phyloP scores from a whole-genome alignment of 805 yeast species.

The Candida rishiriensis region DNA sequence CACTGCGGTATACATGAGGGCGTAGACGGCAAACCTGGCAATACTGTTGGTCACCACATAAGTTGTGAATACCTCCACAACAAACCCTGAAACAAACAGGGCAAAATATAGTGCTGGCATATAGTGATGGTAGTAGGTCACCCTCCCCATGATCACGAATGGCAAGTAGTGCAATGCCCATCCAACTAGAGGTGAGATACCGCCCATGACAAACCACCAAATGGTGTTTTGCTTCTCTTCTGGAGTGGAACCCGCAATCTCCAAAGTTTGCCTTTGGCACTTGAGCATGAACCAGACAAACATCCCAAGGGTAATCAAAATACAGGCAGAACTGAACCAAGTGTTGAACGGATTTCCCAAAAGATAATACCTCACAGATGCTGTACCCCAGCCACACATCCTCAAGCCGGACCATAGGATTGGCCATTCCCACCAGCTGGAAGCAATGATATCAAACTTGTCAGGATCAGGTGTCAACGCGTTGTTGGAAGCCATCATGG shows the following conservation, averaged over 20 bases:
- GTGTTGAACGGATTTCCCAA: slow-evolving; percentile 62
- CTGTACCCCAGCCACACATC: slow-evolving; percentile 68
- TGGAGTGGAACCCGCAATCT: slow-evolving; percentile 24
- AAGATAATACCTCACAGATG: slow-evolving; percentile 55
- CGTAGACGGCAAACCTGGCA: slow-evolving; percentile 33
- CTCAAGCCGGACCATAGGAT: slow-evolving; percentile 61
- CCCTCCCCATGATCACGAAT: slow-evolving; percentile 78
- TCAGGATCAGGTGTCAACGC: slow-evolving; percentile 76
- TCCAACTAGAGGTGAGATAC: slow-evolving; percentile 73
- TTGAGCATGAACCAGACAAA: slow-evolving; percentile 34
- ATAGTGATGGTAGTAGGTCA: slow-evolving; percentile 82
- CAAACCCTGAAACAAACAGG: slow-evolving; percentile 49
- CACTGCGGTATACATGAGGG: slow-evolving; percentile 37
- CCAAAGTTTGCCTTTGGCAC: slow-evolving; percentile 70
- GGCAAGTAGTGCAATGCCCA: slow-evolving; percentile 79
- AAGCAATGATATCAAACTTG: slow-evolving; percentile 66
- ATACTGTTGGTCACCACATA: slow-evolving; percentile 24
- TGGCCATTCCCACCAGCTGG: slow-evolving; percentile 86
- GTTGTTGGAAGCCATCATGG: slow-evolving; percentile 82
- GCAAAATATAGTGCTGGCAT: slow-evolving; percentile 82
- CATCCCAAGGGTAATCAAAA: slow-evolving; percentile 39
- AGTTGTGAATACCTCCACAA: slow-evolving; percentile 42
- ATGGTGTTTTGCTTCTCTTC: slow-evolving; percentile 3
- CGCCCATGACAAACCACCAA: slow-evolving; percentile 48
- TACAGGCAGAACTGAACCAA: slow-evolving; percentile 55